phyloP scores from a whole-genome alignment of 2,329 filamentous ascomycete genomes.

The Pyrenochaeta sp. region DNA sequence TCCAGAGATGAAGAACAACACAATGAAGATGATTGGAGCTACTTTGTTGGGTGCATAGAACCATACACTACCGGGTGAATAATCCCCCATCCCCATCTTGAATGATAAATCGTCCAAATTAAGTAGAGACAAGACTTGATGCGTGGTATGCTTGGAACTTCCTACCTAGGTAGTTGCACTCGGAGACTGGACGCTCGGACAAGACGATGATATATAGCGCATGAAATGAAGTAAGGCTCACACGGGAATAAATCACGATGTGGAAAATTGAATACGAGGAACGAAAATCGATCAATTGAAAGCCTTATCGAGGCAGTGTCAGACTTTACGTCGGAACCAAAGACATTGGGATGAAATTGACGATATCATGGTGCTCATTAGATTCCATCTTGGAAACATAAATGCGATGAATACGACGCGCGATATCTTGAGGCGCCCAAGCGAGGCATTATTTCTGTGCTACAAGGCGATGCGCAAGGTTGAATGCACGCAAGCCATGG shows the following conservation, averaged over 20 bases:
- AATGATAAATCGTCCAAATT: not conserved
- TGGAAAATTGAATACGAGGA: not conserved
- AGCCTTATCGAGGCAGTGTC: slow-evolving; percentile 2
- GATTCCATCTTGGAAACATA: not conserved
- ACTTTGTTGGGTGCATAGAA: slow-evolving; percentile 64
- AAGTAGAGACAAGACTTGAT: slow-evolving; percentile 1
- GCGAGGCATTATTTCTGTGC: slow-evolving; percentile 10
- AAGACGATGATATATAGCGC: slow-evolving; percentile 5
- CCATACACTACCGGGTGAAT: slow-evolving; percentile 46
- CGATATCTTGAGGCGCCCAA: not conserved
- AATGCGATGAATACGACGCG: slow-evolving; percentile 42
- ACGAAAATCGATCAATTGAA: not conserved
- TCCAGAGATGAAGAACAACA: slow-evolving; percentile 58
- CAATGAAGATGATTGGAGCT: slow-evolving; percentile 63
- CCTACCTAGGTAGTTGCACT: not conserved
- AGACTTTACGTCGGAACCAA: not conserved
- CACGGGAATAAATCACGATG: slow-evolving; percentile 1
- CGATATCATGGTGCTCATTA: too few species aligned
- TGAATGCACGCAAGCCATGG: slow-evolving; percentile 10
- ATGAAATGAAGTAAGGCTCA: slow-evolving; percentile 17
- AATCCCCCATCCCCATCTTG: slow-evolving; percentile 45
- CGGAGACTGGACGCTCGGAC: not conserved
- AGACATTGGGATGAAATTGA: not conserved
- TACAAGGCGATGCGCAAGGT: slow-evolving; percentile 26
- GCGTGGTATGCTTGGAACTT: slow-evolving; percentile 1